phyloP scores from a whole-genome alignment of 148 eudicot species.

The Fagopyrum homotropicum region DNA sequence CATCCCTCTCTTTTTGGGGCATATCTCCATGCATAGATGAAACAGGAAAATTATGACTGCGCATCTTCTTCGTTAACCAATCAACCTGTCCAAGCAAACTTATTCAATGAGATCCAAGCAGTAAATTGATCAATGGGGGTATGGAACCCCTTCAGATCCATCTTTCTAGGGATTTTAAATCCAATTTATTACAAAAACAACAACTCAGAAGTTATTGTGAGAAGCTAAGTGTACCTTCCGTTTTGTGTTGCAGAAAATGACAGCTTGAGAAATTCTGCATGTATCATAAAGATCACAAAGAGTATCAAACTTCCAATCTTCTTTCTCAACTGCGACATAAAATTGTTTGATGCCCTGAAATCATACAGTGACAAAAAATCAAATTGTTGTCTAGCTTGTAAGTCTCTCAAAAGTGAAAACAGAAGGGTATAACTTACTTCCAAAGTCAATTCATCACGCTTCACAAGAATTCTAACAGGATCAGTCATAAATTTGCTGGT shows the following conservation, averaged over 20 bases:
- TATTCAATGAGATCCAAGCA: no score
- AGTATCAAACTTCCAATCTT: conserved; percentile 98
- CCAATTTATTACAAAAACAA: background rate
- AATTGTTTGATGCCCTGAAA: conserved; percentile 95
- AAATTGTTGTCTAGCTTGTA: background rate
- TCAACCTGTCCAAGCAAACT: conserved; percentile 49
- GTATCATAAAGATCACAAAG: conserved; percentile 94
- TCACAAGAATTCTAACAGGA: conserved; percentile 90
- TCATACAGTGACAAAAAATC: background rate
- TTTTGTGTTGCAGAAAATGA: conserved; percentile 93
- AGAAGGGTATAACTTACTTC: conserved; percentile 40
- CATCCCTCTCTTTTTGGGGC: conserved; percentile 99
- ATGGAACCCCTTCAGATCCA: no score
- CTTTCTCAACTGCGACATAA: conserved; percentile 93
- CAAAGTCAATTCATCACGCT: conserved; percentile 98
- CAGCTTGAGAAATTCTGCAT: conserved; percentile 91
- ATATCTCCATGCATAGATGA: conserved; percentile 98
- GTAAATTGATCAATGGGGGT: no score
- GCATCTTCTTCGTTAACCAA: conserved; percentile 96
- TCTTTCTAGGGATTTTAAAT: no score
- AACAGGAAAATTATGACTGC: conserved; percentile 81
- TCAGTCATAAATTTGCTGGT: conserved; percentile 97
- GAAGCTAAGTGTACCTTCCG: conserved; percentile 48
- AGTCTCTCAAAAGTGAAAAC: background rate
- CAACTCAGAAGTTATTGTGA: background rate